These are phyloP conservation scores for Cucumis variabilis DNA, from an alignment of 331 rosid genomes.

Conservation along the genomic window DNA sequence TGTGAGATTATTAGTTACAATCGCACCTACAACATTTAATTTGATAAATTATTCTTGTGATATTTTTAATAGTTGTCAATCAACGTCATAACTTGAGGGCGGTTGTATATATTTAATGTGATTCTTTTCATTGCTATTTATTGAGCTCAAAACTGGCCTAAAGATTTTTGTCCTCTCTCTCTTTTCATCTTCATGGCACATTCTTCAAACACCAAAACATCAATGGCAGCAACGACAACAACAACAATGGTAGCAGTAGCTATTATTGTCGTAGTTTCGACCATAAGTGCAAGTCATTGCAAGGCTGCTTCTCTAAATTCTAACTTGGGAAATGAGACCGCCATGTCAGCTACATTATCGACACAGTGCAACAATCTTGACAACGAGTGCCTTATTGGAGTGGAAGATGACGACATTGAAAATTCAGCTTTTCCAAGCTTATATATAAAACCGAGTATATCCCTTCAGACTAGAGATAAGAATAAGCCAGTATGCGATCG, in stretches of 20 bases:
- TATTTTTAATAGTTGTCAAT: neutral
- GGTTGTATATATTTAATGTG: neutral
- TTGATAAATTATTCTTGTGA: too few species aligned
- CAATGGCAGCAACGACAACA: neutral
- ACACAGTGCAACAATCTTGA: neutral
- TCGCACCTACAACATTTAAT: too few species aligned
- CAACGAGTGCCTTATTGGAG: neutral
- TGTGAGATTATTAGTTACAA: too few species aligned
- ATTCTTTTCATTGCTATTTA: neutral
- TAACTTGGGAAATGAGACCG: neutral
- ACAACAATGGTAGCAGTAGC: neutral
- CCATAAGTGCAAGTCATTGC: neutral
- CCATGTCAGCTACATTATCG: too few species aligned
- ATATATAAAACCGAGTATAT: too few species aligned
- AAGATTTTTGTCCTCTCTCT: neutral
- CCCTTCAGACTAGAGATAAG: too few species aligned
- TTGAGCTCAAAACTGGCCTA: neutral
- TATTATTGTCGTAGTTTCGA: neutral
- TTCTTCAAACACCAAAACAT: neutral
- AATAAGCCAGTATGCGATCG: too few species aligned
- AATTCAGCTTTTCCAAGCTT: neutral
- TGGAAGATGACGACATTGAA: neutral
- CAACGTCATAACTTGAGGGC: neutral
- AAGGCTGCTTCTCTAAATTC: neutral
- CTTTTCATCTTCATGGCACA: neutral